Percentiles rank a stretch among this genome's conserved stretches.
phyloP scores from a whole-genome alignment of 2,329 filamentous ascomycete species.

The Clonostachys sp. region DNA sequence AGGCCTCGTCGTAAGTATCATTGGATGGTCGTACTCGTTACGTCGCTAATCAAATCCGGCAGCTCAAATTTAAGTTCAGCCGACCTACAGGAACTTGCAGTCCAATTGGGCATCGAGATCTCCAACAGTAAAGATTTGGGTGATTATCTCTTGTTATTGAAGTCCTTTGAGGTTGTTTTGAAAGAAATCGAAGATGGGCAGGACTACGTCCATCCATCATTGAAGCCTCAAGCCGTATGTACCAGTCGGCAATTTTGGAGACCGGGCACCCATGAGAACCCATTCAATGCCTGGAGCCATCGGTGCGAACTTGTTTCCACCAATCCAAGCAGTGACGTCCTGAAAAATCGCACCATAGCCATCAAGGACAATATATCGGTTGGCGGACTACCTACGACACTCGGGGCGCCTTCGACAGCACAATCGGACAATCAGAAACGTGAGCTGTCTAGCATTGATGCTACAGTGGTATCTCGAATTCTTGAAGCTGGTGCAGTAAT shows the following conservation, averaged over 20 bases:
- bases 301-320: constrained; percentile 14
- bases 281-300: constrained; percentile 26
- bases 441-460: constrained; percentile 10
- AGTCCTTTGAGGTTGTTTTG: constrained; percentile 17
- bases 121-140: constrained; percentile 12
- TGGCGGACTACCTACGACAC: constrained; percentile 14
- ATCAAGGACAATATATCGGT: constrained; percentile 23
- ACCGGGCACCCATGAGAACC: constrained; percentile 15
- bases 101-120: constrained; percentile 7
- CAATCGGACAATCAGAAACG: background rate
- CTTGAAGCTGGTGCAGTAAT: constrained; percentile 15
- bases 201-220: constrained; percentile 16
- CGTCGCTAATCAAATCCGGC: no score
- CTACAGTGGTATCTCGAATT: constrained; percentile 12
- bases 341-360: constrained; percentile 9
- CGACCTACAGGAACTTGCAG: constrained; percentile 9
- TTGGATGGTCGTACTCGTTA: no score
- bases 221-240: constrained; percentile 8
- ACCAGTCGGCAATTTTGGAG: constrained; percentile 11
- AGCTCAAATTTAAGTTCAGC: no score
- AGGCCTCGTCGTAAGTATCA: constrained; percentile 1
- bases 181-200: constrained; percentile 11
- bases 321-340: constrained; percentile 1
- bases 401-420: constrained; percentile 5
- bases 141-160: constrained; percentile 17